Percentiles rank a stretch among this genome's conserved stretches.
phyloP scores from a whole-genome alignment of 345 rosid species.

The Dovyalis caffra region DNA sequence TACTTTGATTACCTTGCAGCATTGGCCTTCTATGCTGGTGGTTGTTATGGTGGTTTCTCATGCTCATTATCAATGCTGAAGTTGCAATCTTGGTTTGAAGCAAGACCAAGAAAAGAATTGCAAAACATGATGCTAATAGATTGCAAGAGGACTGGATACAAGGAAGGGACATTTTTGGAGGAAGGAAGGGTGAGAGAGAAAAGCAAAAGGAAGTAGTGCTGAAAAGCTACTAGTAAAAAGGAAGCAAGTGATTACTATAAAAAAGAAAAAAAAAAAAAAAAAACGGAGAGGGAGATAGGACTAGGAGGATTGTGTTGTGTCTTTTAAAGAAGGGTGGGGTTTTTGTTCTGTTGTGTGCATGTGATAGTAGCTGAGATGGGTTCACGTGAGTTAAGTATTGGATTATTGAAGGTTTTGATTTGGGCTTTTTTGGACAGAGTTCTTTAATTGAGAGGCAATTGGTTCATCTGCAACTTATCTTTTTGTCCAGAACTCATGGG shows the following conservation, averaged over 20 bases:
- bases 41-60: conserved; percentile 55
- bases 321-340: not conserved
- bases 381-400: conserved; percentile 7
- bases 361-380: conserved; percentile 17
- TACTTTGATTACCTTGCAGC: conserved; percentile 53
- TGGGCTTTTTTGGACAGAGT: not conserved
- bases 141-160: not conserved
- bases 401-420: not conserved
- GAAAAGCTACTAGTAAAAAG: not conserved
- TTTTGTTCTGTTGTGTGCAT: conserved; percentile 18
- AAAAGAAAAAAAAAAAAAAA: not conserved
- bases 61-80: conserved; percentile 59
- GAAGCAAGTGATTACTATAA: not conserved
- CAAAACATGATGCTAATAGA: conserved; percentile 23
- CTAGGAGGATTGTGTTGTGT: not conserved
- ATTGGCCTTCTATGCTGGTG: conserved; percentile 49
- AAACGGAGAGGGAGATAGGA: not conserved
- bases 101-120: conserved; percentile 28
- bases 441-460: not conserved
- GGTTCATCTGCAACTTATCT: not conserved
- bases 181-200: not conserved
- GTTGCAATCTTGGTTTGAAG: conserved; percentile 39
- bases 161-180: not conserved
- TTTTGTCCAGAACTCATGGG: not conserved
- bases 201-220: not conserved